Conservation (phyloP, 2,329 filamentous ascomycete species). For the Paecilomyces niveus region DNA sequence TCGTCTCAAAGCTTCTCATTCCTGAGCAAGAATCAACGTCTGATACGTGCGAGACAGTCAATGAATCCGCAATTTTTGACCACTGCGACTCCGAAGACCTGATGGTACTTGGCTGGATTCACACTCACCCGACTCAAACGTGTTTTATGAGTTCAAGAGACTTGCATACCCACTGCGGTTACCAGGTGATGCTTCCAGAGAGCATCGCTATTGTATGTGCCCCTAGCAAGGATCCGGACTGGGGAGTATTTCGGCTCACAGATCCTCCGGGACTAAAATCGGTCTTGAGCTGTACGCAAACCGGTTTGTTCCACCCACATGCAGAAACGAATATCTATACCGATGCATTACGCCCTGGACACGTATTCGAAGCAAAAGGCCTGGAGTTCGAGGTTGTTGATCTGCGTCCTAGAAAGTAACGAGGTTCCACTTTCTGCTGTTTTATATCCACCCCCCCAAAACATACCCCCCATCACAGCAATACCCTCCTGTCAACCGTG, state of each 20-base stretch:
- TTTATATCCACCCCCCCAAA: no score
- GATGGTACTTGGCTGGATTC: conserved; percentile 91
- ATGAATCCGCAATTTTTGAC: conserved; percentile 77
- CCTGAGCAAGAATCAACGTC: conserved; percentile 84
- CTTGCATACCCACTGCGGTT: conserved; percentile 86
- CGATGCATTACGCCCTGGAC: conserved; percentile 61
- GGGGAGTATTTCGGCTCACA: conserved; percentile 87
- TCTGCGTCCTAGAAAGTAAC: conserved; percentile 32
- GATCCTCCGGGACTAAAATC: conserved; percentile 83
- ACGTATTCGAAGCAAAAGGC: conserved; percentile 62
- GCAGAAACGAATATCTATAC: conserved; percentile 67
- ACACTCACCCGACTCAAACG: conserved; percentile 92
- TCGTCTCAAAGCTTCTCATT: conserved; percentile 81
- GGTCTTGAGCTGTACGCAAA: conserved; percentile 71
- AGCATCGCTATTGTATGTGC: conserved; percentile 96
- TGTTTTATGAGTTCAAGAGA: conserved; percentile 97
- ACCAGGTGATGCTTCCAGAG: conserved; percentile 94
- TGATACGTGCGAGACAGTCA: conserved; percentile 91
- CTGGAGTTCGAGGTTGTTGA: conserved; percentile 64
- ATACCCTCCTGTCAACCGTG: not conserved
- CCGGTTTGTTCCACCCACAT: conserved; percentile 78
- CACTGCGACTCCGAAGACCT: conserved; percentile 81
- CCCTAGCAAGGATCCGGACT: conserved; percentile 65
- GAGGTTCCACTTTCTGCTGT: not conserved
- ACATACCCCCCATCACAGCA: no score